Evolutionary conservation across 345 rosid genomes (phyloP).

Genomic region (Cardamine chenopodiifolia): DNA sequence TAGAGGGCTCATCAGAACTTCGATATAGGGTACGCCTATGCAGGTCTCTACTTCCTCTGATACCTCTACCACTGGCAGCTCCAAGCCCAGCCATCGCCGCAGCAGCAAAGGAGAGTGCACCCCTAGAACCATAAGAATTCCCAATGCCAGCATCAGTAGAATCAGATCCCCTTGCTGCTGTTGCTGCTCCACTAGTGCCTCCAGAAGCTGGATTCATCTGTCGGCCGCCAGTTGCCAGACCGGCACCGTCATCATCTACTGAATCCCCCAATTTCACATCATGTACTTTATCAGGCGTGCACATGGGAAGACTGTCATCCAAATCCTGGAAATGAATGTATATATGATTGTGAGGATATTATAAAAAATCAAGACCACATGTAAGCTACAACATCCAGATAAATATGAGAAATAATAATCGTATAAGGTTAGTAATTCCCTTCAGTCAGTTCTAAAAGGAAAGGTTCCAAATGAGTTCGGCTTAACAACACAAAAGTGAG

Average conservation of each 20-base stretch:
- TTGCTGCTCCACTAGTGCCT: conserved; percentile 80
- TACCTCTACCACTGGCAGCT: conserved; percentile 87
- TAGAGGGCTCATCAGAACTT: conserved; percentile 75
- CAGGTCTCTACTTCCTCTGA: conserved; percentile 88
- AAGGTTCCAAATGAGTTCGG: neutral
- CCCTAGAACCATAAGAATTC: conserved; percentile 78
- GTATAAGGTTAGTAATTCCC: neutral
- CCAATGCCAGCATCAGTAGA: conserved; percentile 74
- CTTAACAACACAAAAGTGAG: neutral
- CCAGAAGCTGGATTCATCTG: conserved; percentile 71
- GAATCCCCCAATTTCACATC: conserved; percentile 94
- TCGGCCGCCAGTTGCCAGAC: conserved; percentile 57
- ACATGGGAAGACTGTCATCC: conserved; percentile 87
- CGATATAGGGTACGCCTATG: conserved; percentile 75
- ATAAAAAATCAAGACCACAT: neutral
- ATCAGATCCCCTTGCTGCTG: conserved; percentile 68
- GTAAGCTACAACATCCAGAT: neutral
- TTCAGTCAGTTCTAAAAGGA: conserved; percentile 1
- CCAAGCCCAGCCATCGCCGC: conserved; percentile 99
- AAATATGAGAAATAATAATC: conserved; percentile 2
- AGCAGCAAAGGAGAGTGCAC: conserved; percentile 96
- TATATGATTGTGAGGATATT: neutral
- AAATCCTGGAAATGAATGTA: conserved; percentile 58
- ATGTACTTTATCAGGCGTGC: conserved; percentile 92
- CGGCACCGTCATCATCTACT: conserved; percentile 58